These are phyloP conservation scores for Tulasnella calospora DNA, from an alignment of 768 basidiomycete species.

Conservation along the genomic window DNA sequence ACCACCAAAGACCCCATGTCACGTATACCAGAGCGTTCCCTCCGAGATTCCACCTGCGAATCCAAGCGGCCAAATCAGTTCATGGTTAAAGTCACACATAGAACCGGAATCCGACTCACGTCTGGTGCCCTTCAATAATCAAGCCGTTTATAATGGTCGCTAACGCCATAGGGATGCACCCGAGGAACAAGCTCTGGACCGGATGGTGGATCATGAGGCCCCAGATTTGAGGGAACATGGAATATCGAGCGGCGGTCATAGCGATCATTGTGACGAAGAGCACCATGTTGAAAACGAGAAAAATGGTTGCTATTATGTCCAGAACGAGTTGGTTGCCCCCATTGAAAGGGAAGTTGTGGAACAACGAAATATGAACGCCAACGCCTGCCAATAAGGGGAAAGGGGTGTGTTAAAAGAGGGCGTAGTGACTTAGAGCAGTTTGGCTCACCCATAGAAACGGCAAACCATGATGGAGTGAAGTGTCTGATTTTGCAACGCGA, in stretches of 20 bases:
- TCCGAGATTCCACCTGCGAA: slow-evolving; percentile 39
- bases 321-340: slow-evolving; percentile 40
- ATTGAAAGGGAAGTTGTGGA: slow-evolving; percentile 53
- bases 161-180: slow-evolving; percentile 52
- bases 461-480: slow-evolving; percentile 55
- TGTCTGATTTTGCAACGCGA: slow-evolving; percentile 36
- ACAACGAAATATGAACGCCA: slow-evolving; percentile 52
- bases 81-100: not conserved
- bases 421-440: not conserved
- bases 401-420: not conserved
- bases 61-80: too few species aligned
- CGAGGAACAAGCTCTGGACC: slow-evolving; percentile 29
- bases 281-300: slow-evolving; percentile 56
- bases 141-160: slow-evolving; percentile 55
- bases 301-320: slow-evolving; percentile 42
- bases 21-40: slow-evolving; percentile 50
- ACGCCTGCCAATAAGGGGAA: slow-evolving; percentile 38
- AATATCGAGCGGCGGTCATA: slow-evolving; percentile 49
- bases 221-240: slow-evolving; percentile 52
- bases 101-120: slow-evolving; percentile 32
- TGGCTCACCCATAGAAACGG: slow-evolving; percentile 48
- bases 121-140: slow-evolving; percentile 43
- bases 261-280: slow-evolving; percentile 51
- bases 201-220: slow-evolving; percentile 39
- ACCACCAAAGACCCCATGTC: slow-evolving; percentile 67